Conservation (phyloP, 441 rosid genomes). For the Populus hybrid region DNA sequence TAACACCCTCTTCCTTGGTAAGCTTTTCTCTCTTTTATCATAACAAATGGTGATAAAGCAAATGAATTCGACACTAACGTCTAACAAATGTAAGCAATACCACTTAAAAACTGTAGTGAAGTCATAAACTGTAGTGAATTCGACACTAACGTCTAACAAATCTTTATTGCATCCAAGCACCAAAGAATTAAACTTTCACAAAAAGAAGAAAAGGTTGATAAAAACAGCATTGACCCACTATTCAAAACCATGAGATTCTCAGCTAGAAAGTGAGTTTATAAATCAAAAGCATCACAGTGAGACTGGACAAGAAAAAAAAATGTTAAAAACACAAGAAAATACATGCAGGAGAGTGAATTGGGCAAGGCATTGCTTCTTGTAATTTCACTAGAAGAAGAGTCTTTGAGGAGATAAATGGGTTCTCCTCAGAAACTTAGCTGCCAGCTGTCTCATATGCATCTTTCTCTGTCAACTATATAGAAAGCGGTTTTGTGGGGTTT, state of each 20-base stretch:
- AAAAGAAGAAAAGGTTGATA: neutral
- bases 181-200: neutral
- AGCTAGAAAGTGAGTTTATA: neutral
- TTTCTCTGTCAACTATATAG: neutral
- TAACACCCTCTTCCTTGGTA: neutral
- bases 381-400: constrained; percentile 12
- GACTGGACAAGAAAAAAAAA: neutral
- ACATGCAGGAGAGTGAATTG: constrained; percentile 27
- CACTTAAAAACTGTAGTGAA: neutral
- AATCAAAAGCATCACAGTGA: neutral
- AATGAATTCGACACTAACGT: neutral
- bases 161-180: neutral
- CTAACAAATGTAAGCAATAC: neutral
- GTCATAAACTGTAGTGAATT: no score
- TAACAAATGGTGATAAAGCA: neutral
- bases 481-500: neutral
- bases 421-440: constrained; percentile 28
- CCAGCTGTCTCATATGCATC: constrained; percentile 37
- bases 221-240: neutral
- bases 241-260: neutral
- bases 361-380: constrained; percentile 10
- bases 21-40: neutral
- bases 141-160: no score
- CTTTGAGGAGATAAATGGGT: constrained; percentile 20
- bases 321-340: neutral